Conservation (phyloP, 352 stramenopile species). For the Pythium phragmitis region DNA sequence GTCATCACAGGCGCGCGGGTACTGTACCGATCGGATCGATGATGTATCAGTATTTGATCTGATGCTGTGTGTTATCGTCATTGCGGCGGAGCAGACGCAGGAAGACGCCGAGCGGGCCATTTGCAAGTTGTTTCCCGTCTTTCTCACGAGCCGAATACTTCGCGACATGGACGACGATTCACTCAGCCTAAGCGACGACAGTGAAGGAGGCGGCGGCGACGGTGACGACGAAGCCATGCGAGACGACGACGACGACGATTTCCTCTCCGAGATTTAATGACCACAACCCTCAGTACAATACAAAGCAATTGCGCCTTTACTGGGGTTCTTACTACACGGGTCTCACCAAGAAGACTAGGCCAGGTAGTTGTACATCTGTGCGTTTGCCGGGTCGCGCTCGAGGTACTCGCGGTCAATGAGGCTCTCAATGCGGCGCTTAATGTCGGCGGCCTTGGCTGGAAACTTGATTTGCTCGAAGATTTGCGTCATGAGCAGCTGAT, state of each 20-base stretch:
- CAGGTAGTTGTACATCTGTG: slow-evolving; percentile 88
- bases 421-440: slow-evolving; percentile 89
- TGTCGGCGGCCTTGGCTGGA: slow-evolving; percentile 71
- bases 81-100: background rate
- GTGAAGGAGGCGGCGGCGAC: background rate
- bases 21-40: too few species aligned
- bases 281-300: too few species aligned
- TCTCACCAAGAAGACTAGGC: slow-evolving; percentile 33
- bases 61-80: too few species aligned
- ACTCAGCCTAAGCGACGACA: slow-evolving; percentile 13
- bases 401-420: slow-evolving; percentile 90
- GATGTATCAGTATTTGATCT: too few species aligned
- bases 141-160: slow-evolving; percentile 28
- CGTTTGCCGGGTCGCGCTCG: slow-evolving; percentile 76
- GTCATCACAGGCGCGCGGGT: slow-evolving; percentile 93
- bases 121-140: slow-evolving; percentile 35
- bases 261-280: background rate
- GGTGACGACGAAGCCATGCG: slow-evolving; percentile 11
- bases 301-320: too few species aligned
- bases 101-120: slow-evolving; percentile 31
- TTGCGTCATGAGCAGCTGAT: slow-evolving; percentile 96
- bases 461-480: slow-evolving; percentile 95
- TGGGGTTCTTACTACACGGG: too few species aligned
- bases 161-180: slow-evolving; percentile 16
- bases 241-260: slow-evolving; percentile 9